A percentile compares a stretch with the other conserved stretches of the same genome.
Conservation (phyloP, 2,329 filamentous ascomycete genomes). For the Fusarium abutilonis region DNA sequence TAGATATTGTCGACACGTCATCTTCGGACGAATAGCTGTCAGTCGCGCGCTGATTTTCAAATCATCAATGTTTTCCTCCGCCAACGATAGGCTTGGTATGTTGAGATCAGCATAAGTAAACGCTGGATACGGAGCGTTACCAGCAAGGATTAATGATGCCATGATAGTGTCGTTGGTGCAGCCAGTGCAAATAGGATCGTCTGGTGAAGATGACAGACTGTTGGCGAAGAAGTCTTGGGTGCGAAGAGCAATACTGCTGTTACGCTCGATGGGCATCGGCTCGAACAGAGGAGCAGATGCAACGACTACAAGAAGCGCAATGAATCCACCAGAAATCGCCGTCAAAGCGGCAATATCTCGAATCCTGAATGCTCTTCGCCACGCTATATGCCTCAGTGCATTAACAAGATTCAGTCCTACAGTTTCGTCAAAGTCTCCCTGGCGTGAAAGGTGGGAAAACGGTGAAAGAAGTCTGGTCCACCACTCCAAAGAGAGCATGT, state of each 20-base stretch:
- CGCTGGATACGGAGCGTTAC: conserved; percentile 49
- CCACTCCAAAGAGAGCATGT: conserved; percentile 48
- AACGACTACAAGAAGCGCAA: conserved; percentile 47
- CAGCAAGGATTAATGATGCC: conserved; percentile 50
- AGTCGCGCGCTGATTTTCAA: conserved; percentile 42
- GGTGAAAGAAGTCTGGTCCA: conserved; percentile 49
- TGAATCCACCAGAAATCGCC: conserved; percentile 43
- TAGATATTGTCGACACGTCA: conserved; percentile 41
- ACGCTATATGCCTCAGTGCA: conserved; percentile 41
- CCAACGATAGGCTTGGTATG: conserved; percentile 41
- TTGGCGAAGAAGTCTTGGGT: conserved; percentile 48
- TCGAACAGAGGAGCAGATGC: conserved; percentile 50
- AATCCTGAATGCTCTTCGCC: conserved; percentile 43
- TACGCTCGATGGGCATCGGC: conserved; percentile 41
- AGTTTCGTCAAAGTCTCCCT: conserved; percentile 45
- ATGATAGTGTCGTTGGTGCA: conserved; percentile 46
- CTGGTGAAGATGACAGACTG: conserved; percentile 35
- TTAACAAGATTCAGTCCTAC: conserved; percentile 50
- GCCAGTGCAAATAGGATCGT: conserved; percentile 39
- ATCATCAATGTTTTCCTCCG: conserved; percentile 20
- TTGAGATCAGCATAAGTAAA: conserved; percentile 51
- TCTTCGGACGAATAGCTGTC: conserved; percentile 47
- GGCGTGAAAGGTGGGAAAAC: conserved; percentile 45
- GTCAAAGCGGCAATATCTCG: conserved; percentile 45
- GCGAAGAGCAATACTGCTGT: conserved; percentile 39